Evolutionary conservation across 139 green algal species (phyloP), one percentile per base, ranked within the genome.

Genomic region (Limnomonas spitsbergensis): DNA sequence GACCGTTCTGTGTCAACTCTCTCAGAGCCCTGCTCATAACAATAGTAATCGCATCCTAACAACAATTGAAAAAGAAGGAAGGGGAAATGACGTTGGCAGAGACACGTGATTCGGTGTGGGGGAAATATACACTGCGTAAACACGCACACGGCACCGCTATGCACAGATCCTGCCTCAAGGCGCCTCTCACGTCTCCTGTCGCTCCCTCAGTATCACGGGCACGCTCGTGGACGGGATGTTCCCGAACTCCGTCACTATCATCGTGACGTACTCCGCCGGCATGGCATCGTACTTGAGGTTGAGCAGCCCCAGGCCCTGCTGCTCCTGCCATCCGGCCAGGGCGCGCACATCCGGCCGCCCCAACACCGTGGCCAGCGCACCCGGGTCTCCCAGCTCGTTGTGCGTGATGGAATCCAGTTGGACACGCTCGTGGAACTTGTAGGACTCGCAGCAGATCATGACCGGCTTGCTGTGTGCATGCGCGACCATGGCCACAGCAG

Each of bases 221-320:
- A 98, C 95, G n/a, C 79, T 90, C 7, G 90, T 94, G n/a, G 93
- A 88, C 9, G 93, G 93, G 26, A 99, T 91, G 66, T 94, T 88
- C 9, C 95, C 96, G 82, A 97, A 88, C 89, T 99, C 96, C 0
- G 92, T 98, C 24, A 98, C 84, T 1, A 99, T 91, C 72, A 97
- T 88, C 26, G 88, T 96, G 24, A 98, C 89, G 79, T 91, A 97
- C 42, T 98, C 91, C 3, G 92, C 89, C 0, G 96, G 95, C 86
- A 95, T 97, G 2, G 89, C 87, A 79, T 99, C 96, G 75, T 98
- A 99, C 40, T 89, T 91, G n/a, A 98, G 83, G 84, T 98, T 99
- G 32, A 99, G 88, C 36, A 98, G 84, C 2, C 76, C 84, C 66
- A 95, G 78, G 3, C 88, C 80, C 1, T 77, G 66, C 29, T 83